Percentiles rank a stretch among this genome's conserved stretches.
phyloP scores from a whole-genome alignment of 2,329 filamentous ascomycete genomes.

The Colletotrichum lindemuthianum region DNA sequence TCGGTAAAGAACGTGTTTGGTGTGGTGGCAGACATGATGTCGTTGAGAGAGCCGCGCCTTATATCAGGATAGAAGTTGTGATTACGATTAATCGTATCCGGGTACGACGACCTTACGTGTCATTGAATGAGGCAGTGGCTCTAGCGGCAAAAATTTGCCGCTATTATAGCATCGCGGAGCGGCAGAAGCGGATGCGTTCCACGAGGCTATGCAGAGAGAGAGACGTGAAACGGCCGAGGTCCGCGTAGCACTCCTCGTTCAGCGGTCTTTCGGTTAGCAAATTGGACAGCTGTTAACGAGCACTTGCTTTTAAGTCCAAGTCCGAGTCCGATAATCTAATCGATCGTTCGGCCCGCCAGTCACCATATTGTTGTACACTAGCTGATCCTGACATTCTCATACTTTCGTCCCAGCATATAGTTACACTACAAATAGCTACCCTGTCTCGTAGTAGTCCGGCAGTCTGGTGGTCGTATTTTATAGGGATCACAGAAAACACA shows the following conservation, averaged over 20 bases:
- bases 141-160: too few species aligned
- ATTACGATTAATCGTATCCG: slow-evolving; percentile 14
- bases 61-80: neutral
- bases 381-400: too few species aligned
- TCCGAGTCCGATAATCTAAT: too few species aligned
- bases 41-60: neutral
- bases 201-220: slow-evolving; percentile 4
- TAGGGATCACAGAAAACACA: too few species aligned
- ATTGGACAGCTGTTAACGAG: neutral
- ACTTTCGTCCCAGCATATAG: too few species aligned
- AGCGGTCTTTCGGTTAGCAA: neutral
- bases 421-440: too few species aligned
- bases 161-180: too few species aligned
- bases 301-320: too few species aligned
- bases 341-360: too few species aligned
- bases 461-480: too few species aligned
- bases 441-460: too few species aligned
- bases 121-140: neutral
- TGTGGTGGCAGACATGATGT: neutral
- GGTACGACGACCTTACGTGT: neutral
- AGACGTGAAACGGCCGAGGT: neutral
- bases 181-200: neutral
- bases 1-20: neutral
- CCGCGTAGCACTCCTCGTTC: neutral
- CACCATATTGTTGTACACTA: too few species aligned